Percentiles rank a stretch among this genome's conserved stretches.
These are phyloP conservation scores for Beta vulgaris DNA, from an alignment of 148 eudicot species.

Conservation along the genomic window DNA sequence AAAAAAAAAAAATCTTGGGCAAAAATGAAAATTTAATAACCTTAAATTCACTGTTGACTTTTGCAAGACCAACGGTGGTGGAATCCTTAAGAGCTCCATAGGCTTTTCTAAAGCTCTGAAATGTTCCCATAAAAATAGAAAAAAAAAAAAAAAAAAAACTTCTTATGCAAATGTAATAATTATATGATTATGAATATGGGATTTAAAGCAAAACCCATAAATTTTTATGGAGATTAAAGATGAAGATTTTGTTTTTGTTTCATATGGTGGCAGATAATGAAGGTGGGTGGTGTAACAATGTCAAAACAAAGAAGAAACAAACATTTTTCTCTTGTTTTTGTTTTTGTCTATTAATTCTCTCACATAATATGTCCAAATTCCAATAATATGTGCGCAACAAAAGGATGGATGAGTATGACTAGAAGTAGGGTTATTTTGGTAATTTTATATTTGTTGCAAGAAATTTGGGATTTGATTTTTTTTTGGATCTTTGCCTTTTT, in stretches of 20 bases:
- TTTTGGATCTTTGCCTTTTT: neutral
- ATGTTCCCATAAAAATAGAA: conserved; percentile 52
- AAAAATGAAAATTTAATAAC: conserved; percentile 25
- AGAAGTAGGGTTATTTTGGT: conserved; percentile 22
- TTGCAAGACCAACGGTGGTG: conserved; percentile 91
- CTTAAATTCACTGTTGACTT: conserved; percentile 97
- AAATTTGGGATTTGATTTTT: neutral
- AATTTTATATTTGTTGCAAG: neutral
- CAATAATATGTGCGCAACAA: conserved; percentile 15
- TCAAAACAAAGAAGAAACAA: conserved; percentile 16
- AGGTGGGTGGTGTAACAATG: conserved; percentile 17
- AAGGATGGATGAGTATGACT: conserved; percentile 17
- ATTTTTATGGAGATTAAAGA: neutral
- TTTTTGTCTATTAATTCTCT: too few species aligned
- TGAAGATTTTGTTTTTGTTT: neutral
- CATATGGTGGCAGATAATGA: conserved; percentile 8
- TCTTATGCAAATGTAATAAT: too few species aligned
- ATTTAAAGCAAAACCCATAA: conserved; percentile 20
- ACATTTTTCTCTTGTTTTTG: conserved; percentile 11
- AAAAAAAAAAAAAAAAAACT: too few species aligned
- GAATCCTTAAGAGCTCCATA: conserved; percentile 94
- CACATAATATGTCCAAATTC: neutral
- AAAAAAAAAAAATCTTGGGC: neutral
- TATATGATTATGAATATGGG: conserved; percentile 17
- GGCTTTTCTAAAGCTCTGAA: conserved; percentile 85